phyloP scores from a whole-genome alignment of 805 yeast species.

The Monosporozyma servazzii region DNA sequence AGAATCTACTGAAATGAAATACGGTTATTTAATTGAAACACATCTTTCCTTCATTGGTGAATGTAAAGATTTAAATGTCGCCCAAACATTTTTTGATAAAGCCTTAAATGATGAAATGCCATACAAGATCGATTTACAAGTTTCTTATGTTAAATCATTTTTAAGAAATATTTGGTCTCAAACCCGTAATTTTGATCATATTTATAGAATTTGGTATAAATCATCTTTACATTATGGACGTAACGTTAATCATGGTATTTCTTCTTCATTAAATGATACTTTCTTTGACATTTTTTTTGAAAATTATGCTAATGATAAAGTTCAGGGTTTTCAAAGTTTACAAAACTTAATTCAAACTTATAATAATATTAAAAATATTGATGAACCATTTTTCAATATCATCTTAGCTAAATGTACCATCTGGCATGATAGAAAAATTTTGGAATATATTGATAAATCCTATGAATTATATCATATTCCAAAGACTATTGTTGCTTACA shows the following conservation, averaged over 20 bases:
- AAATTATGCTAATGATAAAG: constrained; percentile 38
- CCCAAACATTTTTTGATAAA: constrained; percentile 65
- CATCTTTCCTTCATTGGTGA: constrained; percentile 73
- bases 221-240: constrained; percentile 51
- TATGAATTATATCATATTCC: constrained; percentile 49
- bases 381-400: constrained; percentile 77
- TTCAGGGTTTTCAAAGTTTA: constrained; percentile 48
- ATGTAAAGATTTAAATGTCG: constrained; percentile 61
- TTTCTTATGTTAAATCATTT: constrained; percentile 60
- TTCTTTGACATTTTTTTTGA: constrained; percentile 62
- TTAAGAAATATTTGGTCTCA: constrained; percentile 50
- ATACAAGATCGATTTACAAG: constrained; percentile 59
- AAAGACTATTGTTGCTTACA: constrained; percentile 59
- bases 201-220: constrained; percentile 53
- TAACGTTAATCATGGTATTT: constrained; percentile 56
- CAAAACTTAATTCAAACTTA: constrained; percentile 48
- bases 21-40: constrained; percentile 56
- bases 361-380: constrained; percentile 48
- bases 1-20: constrained; percentile 37
- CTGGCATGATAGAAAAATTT: constrained; percentile 61
- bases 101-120: constrained; percentile 66
- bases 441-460: constrained; percentile 53
- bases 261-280: constrained; percentile 60
- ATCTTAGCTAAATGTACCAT: constrained; percentile 53
- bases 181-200: constrained; percentile 48